Conservation (phyloP, 805 yeast genomes). For the Brettanomyces naardenensis region DNA sequence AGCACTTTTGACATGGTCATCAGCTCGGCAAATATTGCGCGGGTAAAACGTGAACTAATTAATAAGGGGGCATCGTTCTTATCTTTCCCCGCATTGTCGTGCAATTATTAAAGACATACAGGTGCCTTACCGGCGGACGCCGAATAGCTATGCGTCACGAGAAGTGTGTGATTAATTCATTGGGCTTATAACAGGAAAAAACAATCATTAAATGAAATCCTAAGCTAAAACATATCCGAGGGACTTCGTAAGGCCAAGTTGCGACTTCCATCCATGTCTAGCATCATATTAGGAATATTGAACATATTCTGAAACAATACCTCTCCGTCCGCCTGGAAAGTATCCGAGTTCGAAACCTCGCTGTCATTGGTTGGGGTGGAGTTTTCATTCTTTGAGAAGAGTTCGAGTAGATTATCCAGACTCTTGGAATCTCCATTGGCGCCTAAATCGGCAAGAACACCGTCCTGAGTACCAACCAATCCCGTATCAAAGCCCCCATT, state of each 20-base stretch:
- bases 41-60: no score
- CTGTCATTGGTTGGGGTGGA: slow-evolving; percentile 4
- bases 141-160: no score
- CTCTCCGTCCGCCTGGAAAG: slow-evolving; percentile 8
- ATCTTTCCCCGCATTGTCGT: no score
- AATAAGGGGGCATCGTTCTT: no score
- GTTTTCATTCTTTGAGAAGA: slow-evolving; percentile 3
- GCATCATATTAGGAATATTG: slow-evolving; percentile 23
- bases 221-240: slow-evolving; percentile 1
- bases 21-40: no score
- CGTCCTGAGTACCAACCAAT: background rate
- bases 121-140: no score
- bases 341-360: slow-evolving; percentile 1
- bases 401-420: background rate
- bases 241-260: background rate
- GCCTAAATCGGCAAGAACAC: background rate
- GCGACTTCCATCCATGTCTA: slow-evolving; percentile 14
- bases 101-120: no score
- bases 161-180: no score
- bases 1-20: no score
- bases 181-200: no score
- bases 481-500: background rate
- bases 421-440: background rate
- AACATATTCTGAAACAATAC: slow-evolving; percentile 24
- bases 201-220: no score